phyloP scores from a whole-genome alignment of 1,284 basidiomycete genomes.

The Malassezia caprae region DNA sequence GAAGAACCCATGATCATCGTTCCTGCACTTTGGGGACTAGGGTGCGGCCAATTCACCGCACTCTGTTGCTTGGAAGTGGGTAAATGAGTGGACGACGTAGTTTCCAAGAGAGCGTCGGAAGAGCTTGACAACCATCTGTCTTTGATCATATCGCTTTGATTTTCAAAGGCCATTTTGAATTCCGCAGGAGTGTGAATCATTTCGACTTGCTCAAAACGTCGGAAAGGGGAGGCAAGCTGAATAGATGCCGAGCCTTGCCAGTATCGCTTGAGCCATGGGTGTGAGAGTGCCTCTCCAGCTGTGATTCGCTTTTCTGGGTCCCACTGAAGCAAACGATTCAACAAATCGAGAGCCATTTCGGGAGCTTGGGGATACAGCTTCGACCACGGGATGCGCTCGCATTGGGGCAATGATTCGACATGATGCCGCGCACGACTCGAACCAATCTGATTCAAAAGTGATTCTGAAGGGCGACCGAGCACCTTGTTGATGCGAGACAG shows the following conservation, averaged over 20 bases:
- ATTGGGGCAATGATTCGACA: conserved; percentile 34
- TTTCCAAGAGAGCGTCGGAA: neutral
- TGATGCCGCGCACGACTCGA: conserved; percentile 39
- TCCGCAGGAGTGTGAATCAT: conserved; percentile 34
- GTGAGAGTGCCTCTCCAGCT: conserved; percentile 36
- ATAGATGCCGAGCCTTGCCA: conserved; percentile 30
- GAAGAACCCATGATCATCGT: neutral
- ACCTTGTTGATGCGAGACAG: conserved; percentile 43
- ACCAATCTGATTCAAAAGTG: conserved; percentile 35
- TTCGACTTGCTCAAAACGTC: conserved; percentile 41
- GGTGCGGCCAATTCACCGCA: neutral
- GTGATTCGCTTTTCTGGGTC: conserved; percentile 41
- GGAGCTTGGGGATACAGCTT: conserved; percentile 33
- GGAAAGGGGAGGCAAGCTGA: conserved; percentile 26
- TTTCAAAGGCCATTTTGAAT: conserved; percentile 36
- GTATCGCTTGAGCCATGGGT: conserved; percentile 45
- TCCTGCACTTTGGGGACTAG: neutral
- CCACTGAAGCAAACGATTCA: conserved; percentile 38
- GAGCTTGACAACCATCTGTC: neutral
- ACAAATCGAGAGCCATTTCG: conserved; percentile 35
- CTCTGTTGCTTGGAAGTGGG: neutral
- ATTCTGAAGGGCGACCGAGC: conserved; percentile 36
- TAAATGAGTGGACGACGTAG: neutral
- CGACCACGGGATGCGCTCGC: conserved; percentile 26
- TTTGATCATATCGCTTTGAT: conserved; percentile 17